Conservation (phyloP, 1,139 yeast genomes). For the Pichia sp. region DNA sequence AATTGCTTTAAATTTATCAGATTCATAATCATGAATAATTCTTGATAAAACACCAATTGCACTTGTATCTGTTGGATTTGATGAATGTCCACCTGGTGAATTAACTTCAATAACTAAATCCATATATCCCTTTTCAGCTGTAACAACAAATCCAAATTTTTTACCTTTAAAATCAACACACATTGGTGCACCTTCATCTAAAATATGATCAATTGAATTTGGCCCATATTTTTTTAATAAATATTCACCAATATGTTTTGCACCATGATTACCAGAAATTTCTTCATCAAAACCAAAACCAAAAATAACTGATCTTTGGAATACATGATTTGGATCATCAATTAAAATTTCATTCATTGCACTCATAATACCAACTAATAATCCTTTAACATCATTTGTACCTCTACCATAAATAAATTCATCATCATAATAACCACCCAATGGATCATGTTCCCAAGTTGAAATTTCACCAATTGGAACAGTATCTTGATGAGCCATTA, state of each 20-base stretch:
- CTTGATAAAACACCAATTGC: slow-evolving; percentile 61
- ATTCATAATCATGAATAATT: slow-evolving; percentile 44
- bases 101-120: slow-evolving; percentile 43
- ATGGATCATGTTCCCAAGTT: slow-evolving; percentile 68
- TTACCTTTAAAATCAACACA: slow-evolving; percentile 10
- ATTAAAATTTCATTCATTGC: slow-evolving; percentile 46
- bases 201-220: slow-evolving; percentile 45
- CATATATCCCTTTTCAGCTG: slow-evolving; percentile 62
- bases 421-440: slow-evolving; percentile 40
- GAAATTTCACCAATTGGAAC: slow-evolving; percentile 57
- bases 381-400: slow-evolving; percentile 54
- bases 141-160: slow-evolving; percentile 48
- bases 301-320: slow-evolving; percentile 49
- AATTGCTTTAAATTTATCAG: slow-evolving; percentile 39
- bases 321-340: slow-evolving; percentile 35
- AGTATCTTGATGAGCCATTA: slow-evolving; percentile 78
- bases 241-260: slow-evolving; percentile 36
- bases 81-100: slow-evolving; percentile 68
- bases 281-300: slow-evolving; percentile 76
- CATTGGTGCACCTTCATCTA: slow-evolving; percentile 53
- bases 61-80: slow-evolving; percentile 64
- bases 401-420: slow-evolving; percentile 64
- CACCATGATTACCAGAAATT: slow-evolving; percentile 53
- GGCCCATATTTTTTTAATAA: slow-evolving; percentile 47
- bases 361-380: slow-evolving; percentile 51